Conservation (phyloP, 768 basidiomycete species). For the Termitomyces sp. region DNA sequence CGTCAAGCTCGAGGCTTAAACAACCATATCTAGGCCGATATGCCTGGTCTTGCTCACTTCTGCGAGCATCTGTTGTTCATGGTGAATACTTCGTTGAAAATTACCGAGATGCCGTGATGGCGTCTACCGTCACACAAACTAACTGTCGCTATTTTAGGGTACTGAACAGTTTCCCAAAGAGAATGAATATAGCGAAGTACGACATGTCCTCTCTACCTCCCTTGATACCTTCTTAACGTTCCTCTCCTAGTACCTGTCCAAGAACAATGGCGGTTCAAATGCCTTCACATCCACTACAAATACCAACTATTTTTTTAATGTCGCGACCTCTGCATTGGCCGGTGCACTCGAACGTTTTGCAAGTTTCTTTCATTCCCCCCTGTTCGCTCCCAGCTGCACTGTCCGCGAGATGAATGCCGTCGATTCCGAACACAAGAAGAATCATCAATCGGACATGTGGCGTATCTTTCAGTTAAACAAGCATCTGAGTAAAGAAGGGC, state of each 20-base stretch:
- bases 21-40: constrained; percentile 55
- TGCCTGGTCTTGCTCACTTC: constrained; percentile 92
- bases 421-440: constrained; percentile 97
- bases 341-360: constrained; percentile 77
- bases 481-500: constrained; percentile 71
- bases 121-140: neutral
- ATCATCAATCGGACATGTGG: constrained; percentile 87
- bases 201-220: constrained; percentile 4
- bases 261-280: constrained; percentile 84
- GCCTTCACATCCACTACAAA: constrained; percentile 91
- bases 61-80: constrained; percentile 97
- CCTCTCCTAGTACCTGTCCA: constrained; percentile 59
- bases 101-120: neutral
- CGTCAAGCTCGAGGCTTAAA: neutral
- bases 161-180: constrained; percentile 84
- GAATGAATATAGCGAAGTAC: constrained; percentile 89
- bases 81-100: constrained; percentile 42
- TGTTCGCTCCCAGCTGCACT: constrained; percentile 84
- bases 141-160: constrained; percentile 43
- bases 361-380: constrained; percentile 89
- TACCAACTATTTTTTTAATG: constrained; percentile 85
- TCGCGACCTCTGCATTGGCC: constrained; percentile 57
- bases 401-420: constrained; percentile 92
- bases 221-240: constrained; percentile 8
- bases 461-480: constrained; percentile 96